A percentile compares a stretch with the other conserved stretches of the same genome.
phyloP scores from a whole-genome alignment of 2,329 filamentous ascomycete species.

The Alternaria ethzedia region DNA sequence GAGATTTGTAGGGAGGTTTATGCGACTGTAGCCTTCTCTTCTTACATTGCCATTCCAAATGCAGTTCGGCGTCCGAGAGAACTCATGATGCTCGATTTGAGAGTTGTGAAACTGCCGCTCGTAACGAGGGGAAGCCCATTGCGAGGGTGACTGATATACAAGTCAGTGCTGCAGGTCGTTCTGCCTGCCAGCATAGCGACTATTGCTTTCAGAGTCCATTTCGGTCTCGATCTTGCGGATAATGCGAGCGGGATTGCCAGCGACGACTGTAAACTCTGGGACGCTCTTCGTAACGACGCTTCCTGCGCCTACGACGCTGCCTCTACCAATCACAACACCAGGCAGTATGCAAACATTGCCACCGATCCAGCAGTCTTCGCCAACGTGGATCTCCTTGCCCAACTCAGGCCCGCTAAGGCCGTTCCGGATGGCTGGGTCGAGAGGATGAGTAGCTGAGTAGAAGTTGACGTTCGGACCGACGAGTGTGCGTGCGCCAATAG shows the following conservation, averaged over 20 bases:
- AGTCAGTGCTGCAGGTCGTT: not conserved
- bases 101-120: not conserved
- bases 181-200: not conserved
- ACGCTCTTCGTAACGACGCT: conserved; percentile 84
- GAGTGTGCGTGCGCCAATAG: conserved; percentile 77
- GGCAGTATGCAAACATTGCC: conserved; percentile 66
- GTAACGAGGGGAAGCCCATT: not conserved
- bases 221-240: conserved; percentile 57
- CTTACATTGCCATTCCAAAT: not conserved
- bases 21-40: not conserved
- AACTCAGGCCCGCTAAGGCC: conserved; percentile 76
- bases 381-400: conserved; percentile 76
- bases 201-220: conserved; percentile 36
- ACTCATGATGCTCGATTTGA: not conserved
- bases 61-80: not conserved
- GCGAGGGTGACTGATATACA: not conserved
- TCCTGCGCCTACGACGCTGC: conserved; percentile 77
- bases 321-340: conserved; percentile 78
- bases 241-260: conserved; percentile 70
- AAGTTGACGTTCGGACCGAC: conserved; percentile 80
- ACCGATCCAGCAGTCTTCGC: conserved; percentile 68
- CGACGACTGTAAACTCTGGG: conserved; percentile 68
- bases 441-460: conserved; percentile 76
- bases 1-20: not conserved
- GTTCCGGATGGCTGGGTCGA: conserved; percentile 76